These are phyloP conservation scores for Xylaria bambusicola DNA, from an alignment of 495 filamentous ascomycete species.

Conservation along the genomic window DNA sequence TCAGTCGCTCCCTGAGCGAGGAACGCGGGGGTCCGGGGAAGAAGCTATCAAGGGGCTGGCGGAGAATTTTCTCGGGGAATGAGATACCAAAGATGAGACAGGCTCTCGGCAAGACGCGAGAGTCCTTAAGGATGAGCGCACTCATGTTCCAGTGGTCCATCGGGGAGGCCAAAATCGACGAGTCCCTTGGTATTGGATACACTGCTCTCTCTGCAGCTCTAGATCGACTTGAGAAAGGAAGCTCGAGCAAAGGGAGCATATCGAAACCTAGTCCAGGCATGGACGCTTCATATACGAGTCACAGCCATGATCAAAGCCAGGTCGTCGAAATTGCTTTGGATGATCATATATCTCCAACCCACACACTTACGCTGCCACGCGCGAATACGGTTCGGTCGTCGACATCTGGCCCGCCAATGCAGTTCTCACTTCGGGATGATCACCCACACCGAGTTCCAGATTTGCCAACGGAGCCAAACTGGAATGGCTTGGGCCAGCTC, in stretches of 20 bases:
- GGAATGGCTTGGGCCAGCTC: not conserved
- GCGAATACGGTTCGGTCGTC: constrained; percentile 9
- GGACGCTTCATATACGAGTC: not conserved
- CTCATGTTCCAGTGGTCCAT: constrained; percentile 50
- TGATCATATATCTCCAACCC: not conserved
- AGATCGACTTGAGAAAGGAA: constrained; percentile 27
- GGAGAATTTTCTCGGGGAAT: constrained; percentile 43
- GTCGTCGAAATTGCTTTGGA: constrained; percentile 11
- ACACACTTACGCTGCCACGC: not conserved
- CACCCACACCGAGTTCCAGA: constrained; percentile 8
- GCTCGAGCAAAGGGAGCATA: not conserved
- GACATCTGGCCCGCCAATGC: not conserved
- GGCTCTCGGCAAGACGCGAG: constrained; percentile 39
- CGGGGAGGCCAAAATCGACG: constrained; percentile 41
- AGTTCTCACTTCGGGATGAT: constrained; percentile 3
- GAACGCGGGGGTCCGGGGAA: constrained; percentile 50
- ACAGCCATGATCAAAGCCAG: not conserved
- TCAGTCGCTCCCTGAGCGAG: constrained; percentile 49
- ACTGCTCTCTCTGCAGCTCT: constrained; percentile 50
- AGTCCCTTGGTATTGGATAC: constrained; percentile 48
- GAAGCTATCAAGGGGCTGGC: constrained; percentile 53
- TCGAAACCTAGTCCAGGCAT: not conserved
- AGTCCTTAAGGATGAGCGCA: constrained; percentile 45
- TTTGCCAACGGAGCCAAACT: constrained; percentile 1
- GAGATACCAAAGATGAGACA: constrained; percentile 47